Evolutionary conservation across 2,329 filamentous ascomycete species (phyloP).

Genomic region (Diplodia sapinea): DNA sequence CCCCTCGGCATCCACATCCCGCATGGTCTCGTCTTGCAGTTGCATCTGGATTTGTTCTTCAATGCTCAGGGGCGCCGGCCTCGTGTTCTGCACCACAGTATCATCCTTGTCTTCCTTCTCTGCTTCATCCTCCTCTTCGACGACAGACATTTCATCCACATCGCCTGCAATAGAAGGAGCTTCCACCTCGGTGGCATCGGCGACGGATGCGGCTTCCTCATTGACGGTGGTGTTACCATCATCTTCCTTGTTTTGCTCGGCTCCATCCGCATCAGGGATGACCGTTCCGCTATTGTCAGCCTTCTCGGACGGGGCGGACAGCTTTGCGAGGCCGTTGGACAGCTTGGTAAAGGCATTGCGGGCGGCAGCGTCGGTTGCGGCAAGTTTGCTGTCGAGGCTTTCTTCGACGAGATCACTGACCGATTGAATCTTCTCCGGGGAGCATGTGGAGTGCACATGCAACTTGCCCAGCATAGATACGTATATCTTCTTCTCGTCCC

Average conservation of each 20-base stretch:
- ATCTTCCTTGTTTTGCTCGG: slow-evolving; percentile 29
- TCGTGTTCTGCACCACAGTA: slow-evolving; percentile 29
- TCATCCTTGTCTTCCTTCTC: slow-evolving; percentile 29
- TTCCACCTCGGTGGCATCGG: slow-evolving; percentile 6
- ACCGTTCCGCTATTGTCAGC: slow-evolving; percentile 34
- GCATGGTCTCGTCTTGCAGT: slow-evolving; percentile 29
- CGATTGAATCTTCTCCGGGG: slow-evolving; percentile 42
- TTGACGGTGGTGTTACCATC: slow-evolving; percentile 33
- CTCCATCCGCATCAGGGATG: slow-evolving; percentile 7
- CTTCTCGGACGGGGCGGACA: slow-evolving; percentile 46
- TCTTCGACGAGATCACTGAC: slow-evolving; percentile 55
- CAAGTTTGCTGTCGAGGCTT: slow-evolving; percentile 56
- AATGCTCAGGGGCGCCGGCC: neutral
- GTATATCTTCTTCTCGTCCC: slow-evolving; percentile 85
- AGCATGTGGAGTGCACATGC: slow-evolving; percentile 71
- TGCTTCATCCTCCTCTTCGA: slow-evolving; percentile 34
- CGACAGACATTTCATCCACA: slow-evolving; percentile 12
- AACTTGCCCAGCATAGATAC: slow-evolving; percentile 82
- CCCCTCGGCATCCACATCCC: slow-evolving; percentile 44
- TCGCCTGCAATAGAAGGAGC: neutral
- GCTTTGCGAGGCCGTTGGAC: slow-evolving; percentile 56
- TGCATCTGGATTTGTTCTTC: slow-evolving; percentile 32
- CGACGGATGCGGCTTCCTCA: slow-evolving; percentile 33
- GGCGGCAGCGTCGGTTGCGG: slow-evolving; percentile 58
- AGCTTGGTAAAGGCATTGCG: slow-evolving; percentile 63